phyloP scores from a whole-genome alignment of 2,329 filamentous ascomycete genomes.

The Tolypocladium amazonense region DNA sequence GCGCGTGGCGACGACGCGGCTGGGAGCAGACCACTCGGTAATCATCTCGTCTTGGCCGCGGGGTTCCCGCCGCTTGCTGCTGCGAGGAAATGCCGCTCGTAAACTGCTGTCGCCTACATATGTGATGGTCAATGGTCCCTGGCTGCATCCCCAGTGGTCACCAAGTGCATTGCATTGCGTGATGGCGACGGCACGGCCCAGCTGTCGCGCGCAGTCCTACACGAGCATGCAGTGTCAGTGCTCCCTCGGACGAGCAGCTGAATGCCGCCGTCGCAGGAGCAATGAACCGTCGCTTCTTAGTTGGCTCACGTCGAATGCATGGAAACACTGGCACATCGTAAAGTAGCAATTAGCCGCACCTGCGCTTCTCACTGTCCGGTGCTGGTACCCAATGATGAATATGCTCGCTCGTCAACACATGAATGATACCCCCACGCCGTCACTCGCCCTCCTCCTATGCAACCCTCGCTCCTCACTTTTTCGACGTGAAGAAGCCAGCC shows the following conservation, averaged over 20 bases:
- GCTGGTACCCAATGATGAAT: not conserved
- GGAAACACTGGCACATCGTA: not conserved
- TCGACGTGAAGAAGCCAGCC: constrained; percentile 33
- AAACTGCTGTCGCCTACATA: not conserved
- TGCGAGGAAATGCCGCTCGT: too few species aligned
- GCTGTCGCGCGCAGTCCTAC: not conserved
- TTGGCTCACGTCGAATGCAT: not conserved
- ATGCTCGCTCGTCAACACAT: not conserved
- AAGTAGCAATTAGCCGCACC: not conserved
- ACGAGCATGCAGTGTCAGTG: not conserved
- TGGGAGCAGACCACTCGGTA: not conserved
- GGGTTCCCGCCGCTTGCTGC: not conserved
- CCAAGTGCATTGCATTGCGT: not conserved
- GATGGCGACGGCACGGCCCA: not conserved
- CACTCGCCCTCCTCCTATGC: not conserved
- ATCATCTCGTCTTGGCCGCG: not conserved
- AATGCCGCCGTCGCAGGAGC: not conserved
- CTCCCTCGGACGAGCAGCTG: not conserved
- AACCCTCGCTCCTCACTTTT: not conserved
- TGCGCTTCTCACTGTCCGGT: not conserved
- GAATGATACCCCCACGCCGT: not conserved
- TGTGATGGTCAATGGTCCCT: not conserved
- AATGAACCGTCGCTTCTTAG: not conserved
- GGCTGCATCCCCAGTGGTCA: not conserved
- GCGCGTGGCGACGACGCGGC: not conserved